Evolutionary conservation across 805 yeast species (phyloP).

Genomic region (Metschnikowia hibisci): DNA sequence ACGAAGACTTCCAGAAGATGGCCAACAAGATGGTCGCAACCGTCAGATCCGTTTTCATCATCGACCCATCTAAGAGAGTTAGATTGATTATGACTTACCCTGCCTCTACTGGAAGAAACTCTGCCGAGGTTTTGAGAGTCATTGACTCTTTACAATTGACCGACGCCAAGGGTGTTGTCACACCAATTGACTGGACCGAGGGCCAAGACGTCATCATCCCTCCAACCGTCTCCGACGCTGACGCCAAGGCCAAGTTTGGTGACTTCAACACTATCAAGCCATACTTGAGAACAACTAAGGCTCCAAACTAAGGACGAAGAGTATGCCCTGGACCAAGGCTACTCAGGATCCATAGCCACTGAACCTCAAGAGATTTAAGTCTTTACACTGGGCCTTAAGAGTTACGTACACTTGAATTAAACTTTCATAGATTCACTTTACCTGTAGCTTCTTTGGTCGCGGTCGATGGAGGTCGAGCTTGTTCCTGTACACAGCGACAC

Average conservation of each 20-base stretch:
- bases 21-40: slow-evolving; percentile 63
- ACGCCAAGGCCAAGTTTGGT: slow-evolving; percentile 58
- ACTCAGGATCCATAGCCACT: too few relatives aligned
- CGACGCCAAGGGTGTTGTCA: slow-evolving; percentile 58
- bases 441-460: too few relatives aligned
- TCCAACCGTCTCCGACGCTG: slow-evolving; percentile 57
- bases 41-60: slow-evolving; percentile 66
- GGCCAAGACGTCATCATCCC: slow-evolving; percentile 75
- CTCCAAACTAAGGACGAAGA: slow-evolving; percentile 14
- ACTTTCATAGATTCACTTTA: too few relatives aligned
- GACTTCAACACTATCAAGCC: slow-evolving; percentile 59
- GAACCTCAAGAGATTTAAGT: too few relatives aligned
- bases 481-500: background rate
- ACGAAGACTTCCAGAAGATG: slow-evolving; percentile 63
- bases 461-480: too few relatives aligned
- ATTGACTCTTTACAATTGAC: slow-evolving; percentile 66
- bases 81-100: slow-evolving; percentile 66
- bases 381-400: too few relatives aligned
- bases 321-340: background rate
- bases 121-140: slow-evolving; percentile 68
- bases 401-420: too few relatives aligned
- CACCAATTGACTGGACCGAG: slow-evolving; percentile 70
- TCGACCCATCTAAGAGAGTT: slow-evolving; percentile 63
- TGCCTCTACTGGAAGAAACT: slow-evolving; percentile 71
- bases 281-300: slow-evolving; percentile 55